A percentile compares a stretch with the other conserved stretches of the same genome.
phyloP scores from a whole-genome alignment of 768 basidiomycete genomes.

The Mycena amicta region DNA sequence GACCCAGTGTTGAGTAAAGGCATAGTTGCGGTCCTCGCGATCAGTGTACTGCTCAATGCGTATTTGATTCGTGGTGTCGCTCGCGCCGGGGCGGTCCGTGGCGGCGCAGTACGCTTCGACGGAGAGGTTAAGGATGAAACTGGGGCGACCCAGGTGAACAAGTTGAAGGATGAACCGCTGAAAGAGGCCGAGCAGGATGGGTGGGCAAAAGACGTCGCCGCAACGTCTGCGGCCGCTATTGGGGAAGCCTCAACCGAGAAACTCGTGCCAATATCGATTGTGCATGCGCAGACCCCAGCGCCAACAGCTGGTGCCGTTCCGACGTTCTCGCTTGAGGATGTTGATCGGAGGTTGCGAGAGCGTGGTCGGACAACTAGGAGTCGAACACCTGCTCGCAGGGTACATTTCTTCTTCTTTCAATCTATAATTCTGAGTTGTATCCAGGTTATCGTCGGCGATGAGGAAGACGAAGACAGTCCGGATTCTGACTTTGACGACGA shows the following conservation, averaged over 20 bases:
- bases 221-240: not conserved
- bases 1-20: slow-evolving; percentile 63
- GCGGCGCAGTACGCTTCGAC: slow-evolving; percentile 31
- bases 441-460: not conserved
- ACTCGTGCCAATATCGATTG: slow-evolving; percentile 4
- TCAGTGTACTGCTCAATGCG: slow-evolving; percentile 70
- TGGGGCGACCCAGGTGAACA: slow-evolving; percentile 7
- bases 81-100: slow-evolving; percentile 21
- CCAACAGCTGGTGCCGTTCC: slow-evolving; percentile 24
- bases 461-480: not conserved
- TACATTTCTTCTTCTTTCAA: too few relatives aligned
- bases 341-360: slow-evolving; percentile 53
- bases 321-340: slow-evolving; percentile 56
- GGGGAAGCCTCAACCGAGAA: not conserved
- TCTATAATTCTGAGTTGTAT: not conserved
- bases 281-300: slow-evolving; percentile 18
- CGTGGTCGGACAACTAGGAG: slow-evolving; percentile 24
- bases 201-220: slow-evolving; percentile 16
- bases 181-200: slow-evolving; percentile 11
- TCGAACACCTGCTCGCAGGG: slow-evolving; percentile 12
- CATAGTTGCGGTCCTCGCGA: slow-evolving; percentile 71
- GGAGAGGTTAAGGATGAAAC: slow-evolving; percentile 19
- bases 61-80: slow-evolving; percentile 68
- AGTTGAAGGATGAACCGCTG: not conserved
- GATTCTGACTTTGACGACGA: not conserved